Percentiles rank a stretch among this genome's conserved stretches.
phyloP scores from a whole-genome alignment of 2,329 filamentous ascomycete genomes.

The Leptographium radiaticola region DNA sequence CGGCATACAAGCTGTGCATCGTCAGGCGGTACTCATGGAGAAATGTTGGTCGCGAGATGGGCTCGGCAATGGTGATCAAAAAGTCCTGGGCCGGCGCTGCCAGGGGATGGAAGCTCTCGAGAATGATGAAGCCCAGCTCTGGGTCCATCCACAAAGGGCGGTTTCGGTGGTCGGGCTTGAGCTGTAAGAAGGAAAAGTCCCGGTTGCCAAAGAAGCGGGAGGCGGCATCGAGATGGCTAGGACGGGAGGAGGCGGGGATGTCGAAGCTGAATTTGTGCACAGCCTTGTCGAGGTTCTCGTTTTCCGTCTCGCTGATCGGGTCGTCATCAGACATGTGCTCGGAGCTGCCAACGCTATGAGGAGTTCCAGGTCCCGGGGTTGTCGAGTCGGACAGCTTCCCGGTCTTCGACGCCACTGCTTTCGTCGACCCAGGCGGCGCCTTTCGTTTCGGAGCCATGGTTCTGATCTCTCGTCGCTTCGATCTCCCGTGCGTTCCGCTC shows the following conservation, averaged over 20 bases:
- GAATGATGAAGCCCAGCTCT: slow-evolving; percentile 69
- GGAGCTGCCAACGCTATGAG: slow-evolving; percentile 40
- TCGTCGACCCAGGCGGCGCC: slow-evolving; percentile 32
- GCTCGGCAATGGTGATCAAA: slow-evolving; percentile 89
- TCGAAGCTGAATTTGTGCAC: slow-evolving; percentile 49
- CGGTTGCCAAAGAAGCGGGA: slow-evolving; percentile 19
- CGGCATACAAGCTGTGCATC: slow-evolving; percentile 85
- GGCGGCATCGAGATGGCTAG: slow-evolving; percentile 16
- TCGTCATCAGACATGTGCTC: slow-evolving; percentile 41
- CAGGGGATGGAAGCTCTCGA: slow-evolving; percentile 86
- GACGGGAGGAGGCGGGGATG: slow-evolving; percentile 1
- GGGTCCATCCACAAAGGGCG: slow-evolving; percentile 92
- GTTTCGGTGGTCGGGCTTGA: slow-evolving; percentile 82
- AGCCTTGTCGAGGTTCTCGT: slow-evolving; percentile 42
- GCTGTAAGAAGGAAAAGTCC: slow-evolving; percentile 69
- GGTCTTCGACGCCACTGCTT: slow-evolving; percentile 34
- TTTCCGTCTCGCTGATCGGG: slow-evolving; percentile 35
- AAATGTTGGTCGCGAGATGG: slow-evolving; percentile 75
- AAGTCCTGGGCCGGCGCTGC: slow-evolving; percentile 86
- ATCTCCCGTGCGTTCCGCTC: no score
- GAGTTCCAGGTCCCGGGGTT: slow-evolving; percentile 47
- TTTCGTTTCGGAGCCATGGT: slow-evolving; percentile 62
- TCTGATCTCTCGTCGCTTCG: background rate
- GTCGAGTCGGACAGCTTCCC: slow-evolving; percentile 44
- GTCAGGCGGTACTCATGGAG: slow-evolving; percentile 92